phyloP scores from a whole-genome alignment of 495 filamentous ascomycete species.

The Penicillium subrubescens region DNA sequence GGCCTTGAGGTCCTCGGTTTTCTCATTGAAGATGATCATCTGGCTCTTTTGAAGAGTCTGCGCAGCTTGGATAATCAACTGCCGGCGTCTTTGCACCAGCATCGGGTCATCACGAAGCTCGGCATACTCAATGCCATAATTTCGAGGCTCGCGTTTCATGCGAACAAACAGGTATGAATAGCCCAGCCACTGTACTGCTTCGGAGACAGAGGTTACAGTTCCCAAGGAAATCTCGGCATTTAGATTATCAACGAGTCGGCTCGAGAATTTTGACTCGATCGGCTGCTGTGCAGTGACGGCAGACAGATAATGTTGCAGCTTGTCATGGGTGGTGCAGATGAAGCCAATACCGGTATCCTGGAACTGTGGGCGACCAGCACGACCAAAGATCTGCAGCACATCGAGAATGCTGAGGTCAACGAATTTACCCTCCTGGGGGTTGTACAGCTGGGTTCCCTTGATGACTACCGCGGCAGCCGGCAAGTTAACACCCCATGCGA shows the following conservation, averaged over 20 bases:
- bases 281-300: conserved; percentile 95
- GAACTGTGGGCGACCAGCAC: conserved; percentile 95
- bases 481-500: conserved; percentile 96
- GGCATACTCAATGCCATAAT: conserved; percentile 96
- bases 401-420: conserved; percentile 96
- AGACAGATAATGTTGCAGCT: conserved; percentile 85
- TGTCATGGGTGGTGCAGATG: conserved; percentile 94
- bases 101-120: conserved; percentile 85
- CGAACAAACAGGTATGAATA: conserved; percentile 97
- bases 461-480: conserved; percentile 93
- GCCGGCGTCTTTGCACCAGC: conserved; percentile 76
- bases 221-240: conserved; percentile 95
- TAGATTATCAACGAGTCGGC: conserved; percentile 90
- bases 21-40: conserved; percentile 98
- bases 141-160: conserved; percentile 87
- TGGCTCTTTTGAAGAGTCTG: conserved; percentile 83
- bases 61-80: conserved; percentile 86
- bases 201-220: conserved; percentile 91
- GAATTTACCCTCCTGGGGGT: conserved; percentile 92
- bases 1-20: conserved; percentile 82
- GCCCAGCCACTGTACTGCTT: conserved; percentile 94
- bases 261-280: conserved; percentile 91
- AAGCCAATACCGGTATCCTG: conserved; percentile 95
- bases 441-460: conserved; percentile 96
- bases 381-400: conserved; percentile 97